Percentiles rank a stretch among this genome's conserved stretches.
phyloP scores from a whole-genome alignment of 352 stramenopile species.

The Peronosclerospora sorghi region DNA sequence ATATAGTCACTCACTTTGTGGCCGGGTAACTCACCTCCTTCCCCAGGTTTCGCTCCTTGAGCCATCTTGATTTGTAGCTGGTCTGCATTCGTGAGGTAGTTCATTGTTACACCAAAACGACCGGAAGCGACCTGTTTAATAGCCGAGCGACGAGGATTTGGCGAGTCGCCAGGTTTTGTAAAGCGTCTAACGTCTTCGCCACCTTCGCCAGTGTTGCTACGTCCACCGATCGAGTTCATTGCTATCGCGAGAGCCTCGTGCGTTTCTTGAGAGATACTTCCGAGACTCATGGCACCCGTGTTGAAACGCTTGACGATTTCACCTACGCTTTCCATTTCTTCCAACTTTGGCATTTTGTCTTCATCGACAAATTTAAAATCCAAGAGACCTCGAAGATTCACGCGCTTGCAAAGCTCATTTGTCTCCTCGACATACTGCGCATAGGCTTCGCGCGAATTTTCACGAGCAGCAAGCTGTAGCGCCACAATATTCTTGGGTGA shows the following conservation, averaged over 20 bases:
- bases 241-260: slow-evolving; percentile 92
- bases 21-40: slow-evolving; percentile 94
- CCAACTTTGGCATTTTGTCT: slow-evolving; percentile 75
- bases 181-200: slow-evolving; percentile 87
- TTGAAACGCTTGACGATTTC: slow-evolving; percentile 96
- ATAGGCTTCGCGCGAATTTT: slow-evolving; percentile 90
- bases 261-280: slow-evolving; percentile 92
- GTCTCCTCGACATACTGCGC: slow-evolving; percentile 87
- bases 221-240: slow-evolving; percentile 91
- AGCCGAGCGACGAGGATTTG: slow-evolving; percentile 69
- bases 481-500: slow-evolving; percentile 91
- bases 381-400: slow-evolving; percentile 90
- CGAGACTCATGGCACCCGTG: slow-evolving; percentile 93
- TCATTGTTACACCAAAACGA: slow-evolving; percentile 92
- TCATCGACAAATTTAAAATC: slow-evolving; percentile 91
- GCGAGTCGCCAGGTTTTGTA: slow-evolving; percentile 24
- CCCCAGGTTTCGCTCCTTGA: slow-evolving; percentile 93
- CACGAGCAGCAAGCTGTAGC: slow-evolving; percentile 87
- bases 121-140: slow-evolving; percentile 95
- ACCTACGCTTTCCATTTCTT: slow-evolving; percentile 88
- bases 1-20: slow-evolving; percentile 96
- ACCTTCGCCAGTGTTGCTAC: slow-evolving; percentile 94
- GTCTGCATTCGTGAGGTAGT: slow-evolving; percentile 95
- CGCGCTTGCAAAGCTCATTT: slow-evolving; percentile 77
- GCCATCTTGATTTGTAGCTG: slow-evolving; percentile 99